Evolutionary conservation across 1,284 basidiomycete genomes (phyloP).

Genomic region (Fomitopsis betulina): DNA sequence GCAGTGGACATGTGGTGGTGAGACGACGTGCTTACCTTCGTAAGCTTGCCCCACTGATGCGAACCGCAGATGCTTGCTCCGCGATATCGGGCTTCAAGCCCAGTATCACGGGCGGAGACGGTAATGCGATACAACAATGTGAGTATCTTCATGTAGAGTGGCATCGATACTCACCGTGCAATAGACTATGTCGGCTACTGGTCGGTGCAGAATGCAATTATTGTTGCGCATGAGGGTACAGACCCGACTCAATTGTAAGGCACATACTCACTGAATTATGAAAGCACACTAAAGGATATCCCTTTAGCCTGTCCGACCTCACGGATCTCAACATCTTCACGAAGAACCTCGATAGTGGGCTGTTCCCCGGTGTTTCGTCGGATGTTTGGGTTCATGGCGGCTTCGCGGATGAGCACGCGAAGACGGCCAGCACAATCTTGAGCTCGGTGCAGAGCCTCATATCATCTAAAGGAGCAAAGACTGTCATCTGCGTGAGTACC

Average conservation of each 20-base stretch:
- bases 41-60: background rate
- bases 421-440: constrained; percentile 35
- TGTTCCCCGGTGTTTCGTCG: constrained; percentile 44
- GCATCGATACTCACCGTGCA: background rate
- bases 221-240: constrained; percentile 49
- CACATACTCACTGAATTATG: background rate
- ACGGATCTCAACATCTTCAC: constrained; percentile 40
- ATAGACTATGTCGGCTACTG: constrained; percentile 45
- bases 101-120: constrained; percentile 43
- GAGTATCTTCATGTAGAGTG: constrained; percentile 11
- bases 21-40: background rate
- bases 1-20: constrained; percentile 45
- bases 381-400: constrained; percentile 41
- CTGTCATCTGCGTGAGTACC: constrained; percentile 32
- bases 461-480: constrained; percentile 25
- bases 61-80: constrained; percentile 31
- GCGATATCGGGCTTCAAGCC: constrained; percentile 40
- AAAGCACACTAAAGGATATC: background rate
- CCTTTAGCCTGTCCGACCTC: constrained; percentile 37
- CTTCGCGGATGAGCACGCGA: constrained; percentile 42
- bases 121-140: constrained; percentile 41
- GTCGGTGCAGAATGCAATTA: constrained; percentile 39
- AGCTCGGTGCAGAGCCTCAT: constrained; percentile 34
- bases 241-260: constrained; percentile 41
- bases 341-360: constrained; percentile 29